A percentile compares a stretch with the other conserved stretches of the same genome.
phyloP scores from a whole-genome alignment of 1,284 basidiomycete species.

The Coriolopsis trogii region DNA sequence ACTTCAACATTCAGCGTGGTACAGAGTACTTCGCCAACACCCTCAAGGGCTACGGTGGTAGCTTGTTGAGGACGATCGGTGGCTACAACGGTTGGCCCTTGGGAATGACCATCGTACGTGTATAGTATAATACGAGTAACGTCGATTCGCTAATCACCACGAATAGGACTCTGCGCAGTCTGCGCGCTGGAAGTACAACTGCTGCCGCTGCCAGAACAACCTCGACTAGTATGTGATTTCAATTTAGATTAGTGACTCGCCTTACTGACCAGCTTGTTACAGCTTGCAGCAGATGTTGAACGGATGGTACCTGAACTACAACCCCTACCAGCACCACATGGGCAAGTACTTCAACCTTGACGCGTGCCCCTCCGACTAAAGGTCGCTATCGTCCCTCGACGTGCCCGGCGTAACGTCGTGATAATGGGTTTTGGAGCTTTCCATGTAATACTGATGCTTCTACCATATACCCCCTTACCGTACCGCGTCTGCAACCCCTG shows the following conservation, averaged over 20 bases:
- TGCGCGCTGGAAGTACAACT: slow-evolving; percentile 49
- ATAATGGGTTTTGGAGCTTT: background rate
- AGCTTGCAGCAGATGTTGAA: slow-evolving; percentile 81
- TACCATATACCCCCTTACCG: slow-evolving; percentile 7
- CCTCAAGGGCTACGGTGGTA: slow-evolving; percentile 55
- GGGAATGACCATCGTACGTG: slow-evolving; percentile 65
- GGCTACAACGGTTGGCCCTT: slow-evolving; percentile 79
- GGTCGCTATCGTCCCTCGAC: background rate
- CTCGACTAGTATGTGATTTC: slow-evolving; percentile 75
- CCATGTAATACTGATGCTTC: background rate
- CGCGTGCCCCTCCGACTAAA: slow-evolving; percentile 37
- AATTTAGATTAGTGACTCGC: too few relatives aligned
- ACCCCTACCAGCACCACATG: slow-evolving; percentile 57
- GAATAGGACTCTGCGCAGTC: too few relatives aligned
- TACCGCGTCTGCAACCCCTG: background rate
- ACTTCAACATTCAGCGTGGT: slow-evolving; percentile 70
- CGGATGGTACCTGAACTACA: slow-evolving; percentile 73
- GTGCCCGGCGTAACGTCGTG: background rate
- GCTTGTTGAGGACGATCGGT: slow-evolving; percentile 68
- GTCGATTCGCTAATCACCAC: background rate
- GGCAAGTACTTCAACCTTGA: slow-evolving; percentile 76
- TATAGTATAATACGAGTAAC: too few relatives aligned
- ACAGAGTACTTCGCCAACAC: slow-evolving; percentile 61
- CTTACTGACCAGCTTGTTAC: slow-evolving; percentile 27
- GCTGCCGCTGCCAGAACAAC: slow-evolving; percentile 80